These are phyloP conservation scores for Ophiostoma pallidulum DNA, from an alignment of 2,329 filamentous ascomycete species.

Conservation along the genomic window DNA sequence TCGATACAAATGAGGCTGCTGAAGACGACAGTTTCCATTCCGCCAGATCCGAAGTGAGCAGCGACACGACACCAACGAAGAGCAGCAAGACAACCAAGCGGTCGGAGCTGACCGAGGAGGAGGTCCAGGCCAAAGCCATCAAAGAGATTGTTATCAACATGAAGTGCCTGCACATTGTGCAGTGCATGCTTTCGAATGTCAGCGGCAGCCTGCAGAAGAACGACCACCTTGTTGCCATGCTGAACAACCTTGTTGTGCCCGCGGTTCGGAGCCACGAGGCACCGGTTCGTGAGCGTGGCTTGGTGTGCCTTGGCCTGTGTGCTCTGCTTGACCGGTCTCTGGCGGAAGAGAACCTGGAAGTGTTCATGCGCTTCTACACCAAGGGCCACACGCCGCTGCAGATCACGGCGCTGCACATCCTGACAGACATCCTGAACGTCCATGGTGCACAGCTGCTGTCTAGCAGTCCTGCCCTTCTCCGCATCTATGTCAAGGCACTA, in stretches of 20 bases:
- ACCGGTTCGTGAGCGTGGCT: constrained; percentile 80
- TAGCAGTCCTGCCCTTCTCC: constrained; percentile 60
- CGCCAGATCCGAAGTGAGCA: constrained; percentile 74
- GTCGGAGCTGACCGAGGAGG: constrained; percentile 49
- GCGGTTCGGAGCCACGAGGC: constrained; percentile 90
- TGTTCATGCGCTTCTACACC: constrained; percentile 93
- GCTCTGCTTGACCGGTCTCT: constrained; percentile 85
- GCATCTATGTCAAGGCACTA: constrained; percentile 76
- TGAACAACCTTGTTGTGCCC: constrained; percentile 93
- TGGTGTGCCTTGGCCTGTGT: constrained; percentile 83
- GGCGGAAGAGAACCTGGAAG: constrained; percentile 79
- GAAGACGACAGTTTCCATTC: constrained; percentile 90
- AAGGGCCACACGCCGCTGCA: constrained; percentile 88
- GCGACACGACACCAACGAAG: constrained; percentile 47
- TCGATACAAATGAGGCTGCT: constrained; percentile 39
- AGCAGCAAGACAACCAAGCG: constrained; percentile 26
- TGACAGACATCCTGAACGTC: constrained; percentile 86
- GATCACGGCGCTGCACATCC: constrained; percentile 80
- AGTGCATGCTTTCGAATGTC: constrained; percentile 95
- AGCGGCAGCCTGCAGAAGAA: constrained; percentile 81
- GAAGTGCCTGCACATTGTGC: constrained; percentile 94
- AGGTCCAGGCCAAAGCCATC: constrained; percentile 64
- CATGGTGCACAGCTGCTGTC: constrained; percentile 72
- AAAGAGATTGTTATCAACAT: constrained; percentile 94
- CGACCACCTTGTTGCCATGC: constrained; percentile 86